Evolutionary conservation across 176 grass and related monocot genomes (phyloP), one percentile per base, ranked within the genome.

Genomic region (Poa pratensis): DNA sequence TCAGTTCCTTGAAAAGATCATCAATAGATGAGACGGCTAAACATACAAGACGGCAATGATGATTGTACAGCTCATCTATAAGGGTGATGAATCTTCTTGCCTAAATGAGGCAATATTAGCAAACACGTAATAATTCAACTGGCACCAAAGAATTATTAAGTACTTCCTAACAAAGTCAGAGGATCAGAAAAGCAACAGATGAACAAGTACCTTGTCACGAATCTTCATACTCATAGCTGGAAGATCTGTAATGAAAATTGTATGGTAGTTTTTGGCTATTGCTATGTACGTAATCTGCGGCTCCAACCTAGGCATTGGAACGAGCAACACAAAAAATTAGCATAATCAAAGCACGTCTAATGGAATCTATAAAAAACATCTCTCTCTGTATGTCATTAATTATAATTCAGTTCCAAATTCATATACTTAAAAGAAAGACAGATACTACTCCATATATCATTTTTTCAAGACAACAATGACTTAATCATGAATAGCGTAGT

Each of bases 221-320:
- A 98, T 95, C 76, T 88, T 98, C 96, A 98, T 98, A 92, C 93
- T 98, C 96, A 98, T 98, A 46, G 90, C 91, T 80, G 96, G 96
- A 92, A 98, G 80, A 30, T 92, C 73, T 68, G 93, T 90, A 89
- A 98, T 89, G 81, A 98, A 98, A 91, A 98, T 62, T 49, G 96
- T 95, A 85, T 95, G 93, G 59, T 90, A 98, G 48, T 86, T 92
- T 88, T 82, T 95, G 62, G 96, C 93, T 89, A 98, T 82, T 76
- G 96, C 91, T 89, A 98, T 98, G 86, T 95, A 98, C 95, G 86
- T 95, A 98, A 87, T 98, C 96, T 87, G 96, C 91, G n/a, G 96
- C 91, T 39, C 96, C 96, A 0, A 95, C 91, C 93, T 98, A 62
- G 54, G 39, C 27, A 92, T 75, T 83, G 23, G 54, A 52, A 71